These are phyloP conservation scores for Ceratocystis cacaofunesta DNA, from an alignment of 2,329 filamentous ascomycete species.

Conservation along the genomic window DNA sequence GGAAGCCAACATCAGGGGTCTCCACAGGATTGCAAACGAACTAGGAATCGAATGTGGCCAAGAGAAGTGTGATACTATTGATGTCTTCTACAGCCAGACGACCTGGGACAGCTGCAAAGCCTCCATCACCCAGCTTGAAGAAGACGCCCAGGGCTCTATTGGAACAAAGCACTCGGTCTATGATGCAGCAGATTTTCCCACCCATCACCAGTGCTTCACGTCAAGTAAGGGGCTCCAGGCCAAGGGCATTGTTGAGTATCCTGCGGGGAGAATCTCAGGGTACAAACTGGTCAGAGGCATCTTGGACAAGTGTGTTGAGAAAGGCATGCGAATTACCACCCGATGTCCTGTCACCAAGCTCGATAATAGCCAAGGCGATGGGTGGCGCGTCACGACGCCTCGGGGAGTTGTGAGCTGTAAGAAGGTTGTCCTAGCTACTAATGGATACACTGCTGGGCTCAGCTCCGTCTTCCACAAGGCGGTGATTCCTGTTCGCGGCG, in stretches of 20 bases:
- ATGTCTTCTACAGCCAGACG: slow-evolving; percentile 12
- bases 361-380: not conserved
- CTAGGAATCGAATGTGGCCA: slow-evolving; percentile 17
- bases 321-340: slow-evolving; percentile 11
- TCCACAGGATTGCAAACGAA: slow-evolving; percentile 15
- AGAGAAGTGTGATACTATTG: slow-evolving; percentile 11
- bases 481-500: slow-evolving; percentile 20
- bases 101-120: slow-evolving; percentile 10
- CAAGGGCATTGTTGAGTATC: slow-evolving; percentile 12
- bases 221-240: slow-evolving; percentile 3
- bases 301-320: slow-evolving; percentile 10
- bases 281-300: slow-evolving; percentile 14
- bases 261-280: slow-evolving; percentile 13
- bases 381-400: slow-evolving; percentile 18
- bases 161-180: not conserved
- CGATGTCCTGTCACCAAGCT: slow-evolving; percentile 12
- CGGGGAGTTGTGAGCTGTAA: slow-evolving; percentile 19
- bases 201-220: slow-evolving; percentile 3
- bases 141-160: not conserved
- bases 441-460: slow-evolving; percentile 21
- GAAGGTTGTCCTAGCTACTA: slow-evolving; percentile 22
- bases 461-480: slow-evolving; percentile 17
- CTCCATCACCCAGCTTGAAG: slow-evolving; percentile 6
- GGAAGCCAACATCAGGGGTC: slow-evolving; percentile 14
- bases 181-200: not conserved